Evolutionary conservation across 306 rosid species (phyloP).

Genomic region (Mimosa bimucronata): DNA sequence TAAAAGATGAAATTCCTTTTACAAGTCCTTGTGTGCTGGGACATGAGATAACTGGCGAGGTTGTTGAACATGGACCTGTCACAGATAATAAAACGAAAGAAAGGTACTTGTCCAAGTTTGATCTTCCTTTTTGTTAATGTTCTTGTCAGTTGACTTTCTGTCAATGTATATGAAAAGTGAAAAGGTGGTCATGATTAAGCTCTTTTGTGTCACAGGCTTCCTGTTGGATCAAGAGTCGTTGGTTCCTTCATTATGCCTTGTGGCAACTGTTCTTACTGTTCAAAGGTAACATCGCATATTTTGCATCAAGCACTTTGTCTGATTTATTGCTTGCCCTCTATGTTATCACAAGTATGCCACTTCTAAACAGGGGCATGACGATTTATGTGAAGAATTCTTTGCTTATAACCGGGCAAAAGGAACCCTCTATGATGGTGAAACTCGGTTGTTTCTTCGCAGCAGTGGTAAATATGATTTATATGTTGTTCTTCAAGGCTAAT

Average conservation of each 20-base stretch:
- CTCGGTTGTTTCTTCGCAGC: slow-evolving; percentile 78
- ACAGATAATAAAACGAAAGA: slow-evolving; percentile 53
- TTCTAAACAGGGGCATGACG: slow-evolving; percentile 84
- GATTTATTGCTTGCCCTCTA: slow-evolving; percentile 31
- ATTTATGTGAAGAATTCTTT: slow-evolving; percentile 90
- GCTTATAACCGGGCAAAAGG: slow-evolving; percentile 93
- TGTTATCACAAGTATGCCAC: slow-evolving; percentile 29
- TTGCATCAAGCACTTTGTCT: slow-evolving; percentile 3
- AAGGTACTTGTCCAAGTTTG: slow-evolving; percentile 51
- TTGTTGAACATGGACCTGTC: slow-evolving; percentile 71
- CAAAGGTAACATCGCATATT: slow-evolving; percentile 60
- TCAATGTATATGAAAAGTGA: slow-evolving; percentile 15
- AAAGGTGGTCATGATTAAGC: neutral
- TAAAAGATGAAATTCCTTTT: slow-evolving; percentile 92
- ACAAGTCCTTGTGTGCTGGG: slow-evolving; percentile 84
- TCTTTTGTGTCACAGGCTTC: slow-evolving; percentile 61
- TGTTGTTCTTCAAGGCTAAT: slow-evolving; percentile 16
- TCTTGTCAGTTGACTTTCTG: slow-evolving; percentile 1
- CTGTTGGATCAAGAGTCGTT: slow-evolving; percentile 76
- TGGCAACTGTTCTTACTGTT: slow-evolving; percentile 83
- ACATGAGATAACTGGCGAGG: slow-evolving; percentile 94
- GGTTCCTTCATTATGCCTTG: slow-evolving; percentile 99
- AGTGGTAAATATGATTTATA: slow-evolving; percentile 54
- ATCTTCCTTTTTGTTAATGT: slow-evolving; percentile 13
- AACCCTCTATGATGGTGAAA: slow-evolving; percentile 96